These are phyloP conservation scores for Dryas integrifolia DNA, from an alignment of 331 rosid genomes.

Conservation along the genomic window DNA sequence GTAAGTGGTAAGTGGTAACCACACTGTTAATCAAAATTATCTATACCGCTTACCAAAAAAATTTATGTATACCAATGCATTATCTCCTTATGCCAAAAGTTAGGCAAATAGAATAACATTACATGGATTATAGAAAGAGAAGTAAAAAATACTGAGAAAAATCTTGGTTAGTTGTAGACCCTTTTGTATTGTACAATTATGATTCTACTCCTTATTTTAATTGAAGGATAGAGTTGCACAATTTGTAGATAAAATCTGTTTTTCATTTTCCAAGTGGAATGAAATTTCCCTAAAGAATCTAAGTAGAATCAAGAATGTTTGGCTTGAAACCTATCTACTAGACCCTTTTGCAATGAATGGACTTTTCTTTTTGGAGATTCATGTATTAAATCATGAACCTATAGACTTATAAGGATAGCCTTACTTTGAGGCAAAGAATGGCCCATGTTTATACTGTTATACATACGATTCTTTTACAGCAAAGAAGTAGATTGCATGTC, in stretches of 20 bases:
- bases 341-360: no score
- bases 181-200: neutral
- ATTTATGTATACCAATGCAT: conserved; percentile 17
- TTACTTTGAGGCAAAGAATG: no score
- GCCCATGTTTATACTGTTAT: no score
- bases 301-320: neutral
- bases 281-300: neutral
- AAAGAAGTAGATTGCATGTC: no score
- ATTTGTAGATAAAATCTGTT: neutral
- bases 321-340: no score
- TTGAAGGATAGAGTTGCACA: neutral
- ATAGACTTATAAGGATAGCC: no score
- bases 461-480: no score
- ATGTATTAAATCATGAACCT: no score
- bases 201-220: neutral
- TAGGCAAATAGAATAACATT: conserved; percentile 25
- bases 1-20: conserved; percentile 7
- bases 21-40: neutral
- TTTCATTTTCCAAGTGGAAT: neutral
- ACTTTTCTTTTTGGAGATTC: no score
- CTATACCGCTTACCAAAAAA: neutral
- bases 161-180: neutral
- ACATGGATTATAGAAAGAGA: neutral
- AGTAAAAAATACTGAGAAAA: neutral
- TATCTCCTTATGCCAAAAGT: neutral